These are phyloP conservation scores for Globisporangium mamillatum DNA, from an alignment of 352 stramenopile species.

Conservation along the genomic window DNA sequence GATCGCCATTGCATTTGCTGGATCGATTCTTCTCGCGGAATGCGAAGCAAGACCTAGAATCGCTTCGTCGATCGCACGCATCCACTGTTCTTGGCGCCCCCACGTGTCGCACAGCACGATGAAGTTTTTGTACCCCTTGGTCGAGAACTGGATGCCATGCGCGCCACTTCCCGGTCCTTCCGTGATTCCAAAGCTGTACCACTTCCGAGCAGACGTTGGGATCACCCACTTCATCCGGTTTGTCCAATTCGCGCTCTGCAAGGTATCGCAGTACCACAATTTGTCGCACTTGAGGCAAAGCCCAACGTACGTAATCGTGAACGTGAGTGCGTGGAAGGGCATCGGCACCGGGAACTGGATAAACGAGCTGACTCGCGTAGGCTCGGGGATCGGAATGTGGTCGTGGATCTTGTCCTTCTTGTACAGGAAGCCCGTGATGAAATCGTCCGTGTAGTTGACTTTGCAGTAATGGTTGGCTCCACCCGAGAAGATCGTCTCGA, in stretches of 20 bases:
- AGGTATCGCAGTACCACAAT: slow-evolving; percentile 85
- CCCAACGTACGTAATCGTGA: slow-evolving; percentile 82
- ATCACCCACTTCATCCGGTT: slow-evolving; percentile 91
- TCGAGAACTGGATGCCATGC: slow-evolving; percentile 83
- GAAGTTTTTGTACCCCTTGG: slow-evolving; percentile 89
- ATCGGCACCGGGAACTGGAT: slow-evolving; percentile 88
- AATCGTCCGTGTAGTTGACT: slow-evolving; percentile 82
- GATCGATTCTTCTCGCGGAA: slow-evolving; percentile 53
- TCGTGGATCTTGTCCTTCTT: slow-evolving; percentile 91
- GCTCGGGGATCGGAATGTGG: slow-evolving; percentile 84
- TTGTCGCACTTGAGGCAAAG: slow-evolving; percentile 87
- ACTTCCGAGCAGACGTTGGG: slow-evolving; percentile 80
- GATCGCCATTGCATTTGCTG: slow-evolving; percentile 75
- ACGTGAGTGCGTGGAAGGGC: slow-evolving; percentile 86
- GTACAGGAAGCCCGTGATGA: slow-evolving; percentile 87
- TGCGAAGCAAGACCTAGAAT: slow-evolving; percentile 65
- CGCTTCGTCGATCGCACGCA: slow-evolving; percentile 78
- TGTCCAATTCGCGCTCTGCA: slow-evolving; percentile 80
- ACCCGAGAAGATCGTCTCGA: slow-evolving; percentile 85
- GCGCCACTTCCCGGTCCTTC: slow-evolving; percentile 79
- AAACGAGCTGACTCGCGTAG: slow-evolving; percentile 83
- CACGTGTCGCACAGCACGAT: slow-evolving; percentile 85
- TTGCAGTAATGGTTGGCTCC: slow-evolving; percentile 80
- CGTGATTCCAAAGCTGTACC: slow-evolving; percentile 83
- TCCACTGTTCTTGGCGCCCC: slow-evolving; percentile 85